Conservation (phyloP, 306 rosid genomes). For the Quercus mongolica region DNA sequence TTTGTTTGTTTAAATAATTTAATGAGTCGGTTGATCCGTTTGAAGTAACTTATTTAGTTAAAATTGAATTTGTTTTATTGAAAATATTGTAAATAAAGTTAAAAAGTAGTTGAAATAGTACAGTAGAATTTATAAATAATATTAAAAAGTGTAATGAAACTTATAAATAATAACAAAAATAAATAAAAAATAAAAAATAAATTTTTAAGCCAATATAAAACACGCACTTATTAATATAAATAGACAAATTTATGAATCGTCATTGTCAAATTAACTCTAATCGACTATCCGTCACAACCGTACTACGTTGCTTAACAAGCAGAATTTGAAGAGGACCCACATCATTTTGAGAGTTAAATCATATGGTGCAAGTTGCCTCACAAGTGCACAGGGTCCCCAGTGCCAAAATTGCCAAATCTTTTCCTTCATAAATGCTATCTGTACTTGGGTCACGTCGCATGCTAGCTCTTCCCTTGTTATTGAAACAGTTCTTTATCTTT, state of each 20-base stretch:
- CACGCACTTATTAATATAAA: too few species aligned
- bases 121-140: accelerated
- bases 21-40: accelerated
- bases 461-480: background rate
- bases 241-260: too few species aligned
- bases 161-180: too few species aligned
- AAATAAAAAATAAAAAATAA: too few species aligned
- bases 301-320: too few species aligned
- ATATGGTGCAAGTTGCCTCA: background rate
- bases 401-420: too few species aligned
- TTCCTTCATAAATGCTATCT: background rate
- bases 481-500: background rate
- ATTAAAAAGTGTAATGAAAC: accelerated
- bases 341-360: background rate
- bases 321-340: background rate
- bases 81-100: too few species aligned
- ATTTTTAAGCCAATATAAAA: accelerated
- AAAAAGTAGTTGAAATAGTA: accelerated
- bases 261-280: too few species aligned
- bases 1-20: too few species aligned
- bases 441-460: background rate
- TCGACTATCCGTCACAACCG: too few species aligned
- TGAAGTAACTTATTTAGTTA: accelerated
- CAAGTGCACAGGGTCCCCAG: too few species aligned
- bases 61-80: accelerated